Conservation (phyloP, 192 early-diverging fungal species). For the Rhizophagus sp. region DNA sequence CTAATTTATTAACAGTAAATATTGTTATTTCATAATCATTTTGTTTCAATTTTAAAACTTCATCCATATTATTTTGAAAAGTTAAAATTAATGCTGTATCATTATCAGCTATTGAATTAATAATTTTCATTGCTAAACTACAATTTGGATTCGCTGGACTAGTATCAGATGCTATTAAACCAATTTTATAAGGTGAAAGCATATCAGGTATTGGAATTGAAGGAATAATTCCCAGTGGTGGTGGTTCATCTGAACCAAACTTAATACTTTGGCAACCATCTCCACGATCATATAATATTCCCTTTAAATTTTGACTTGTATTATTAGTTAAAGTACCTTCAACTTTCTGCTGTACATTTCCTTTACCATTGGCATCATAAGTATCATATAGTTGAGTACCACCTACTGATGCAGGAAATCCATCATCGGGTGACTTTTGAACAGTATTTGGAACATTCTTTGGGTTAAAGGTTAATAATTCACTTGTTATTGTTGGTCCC, state of each 20-base stretch:
- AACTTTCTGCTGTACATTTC: not conserved
- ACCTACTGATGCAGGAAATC: not conserved
- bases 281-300: slow-evolving; percentile 18
- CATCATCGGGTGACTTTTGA: not conserved
- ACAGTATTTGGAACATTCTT: not conserved
- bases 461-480: not conserved
- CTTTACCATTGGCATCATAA: not conserved
- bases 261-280: slow-evolving; percentile 1
- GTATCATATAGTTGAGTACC: not conserved
- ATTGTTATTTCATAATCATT: not conserved
- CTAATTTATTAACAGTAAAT: not conserved
- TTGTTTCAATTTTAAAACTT: not conserved
- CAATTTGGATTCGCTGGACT: not conserved
- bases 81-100: not conserved
- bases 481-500: not conserved
- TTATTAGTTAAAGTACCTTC: not conserved
- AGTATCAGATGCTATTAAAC: not conserved
- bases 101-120: not conserved
- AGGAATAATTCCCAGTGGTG: not conserved
- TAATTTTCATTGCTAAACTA: not conserved
- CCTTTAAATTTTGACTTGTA: not conserved
- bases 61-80: not conserved
- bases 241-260: not conserved
- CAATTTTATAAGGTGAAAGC: not conserved
- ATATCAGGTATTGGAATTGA: not conserved